A percentile compares a stretch with the other conserved stretches of the same genome.
Conservation (phyloP, 345 rosid species). For the Eucalyptus albens region DNA sequence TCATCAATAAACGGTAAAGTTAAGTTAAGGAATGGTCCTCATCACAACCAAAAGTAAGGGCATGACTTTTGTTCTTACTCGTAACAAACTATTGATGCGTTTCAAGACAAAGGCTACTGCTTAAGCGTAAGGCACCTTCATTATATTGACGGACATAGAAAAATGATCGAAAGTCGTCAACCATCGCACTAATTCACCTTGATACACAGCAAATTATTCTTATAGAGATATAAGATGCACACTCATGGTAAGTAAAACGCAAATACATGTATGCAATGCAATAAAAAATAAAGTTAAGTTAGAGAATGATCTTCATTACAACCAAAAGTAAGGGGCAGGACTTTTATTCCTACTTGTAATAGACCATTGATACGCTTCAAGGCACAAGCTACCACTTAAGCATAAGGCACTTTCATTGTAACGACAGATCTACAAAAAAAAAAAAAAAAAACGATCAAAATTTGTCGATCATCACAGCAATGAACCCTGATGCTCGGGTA, state of each 20-base stretch:
- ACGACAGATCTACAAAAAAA: not conserved
- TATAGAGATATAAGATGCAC: not conserved
- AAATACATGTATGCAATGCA: not conserved
- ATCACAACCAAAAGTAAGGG: not conserved
- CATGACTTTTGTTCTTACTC: not conserved
- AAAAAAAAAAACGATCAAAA: not conserved
- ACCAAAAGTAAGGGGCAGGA: not conserved
- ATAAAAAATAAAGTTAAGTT: not conserved
- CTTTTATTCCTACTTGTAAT: not conserved
- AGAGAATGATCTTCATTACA: not conserved
- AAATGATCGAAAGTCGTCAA: not conserved
- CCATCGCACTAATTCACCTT: not conserved
- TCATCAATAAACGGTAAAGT: not conserved
- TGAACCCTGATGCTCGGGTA: too few relatives aligned
- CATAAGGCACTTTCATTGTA: not conserved
- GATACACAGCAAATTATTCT: not conserved
- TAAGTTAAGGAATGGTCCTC: not conserved
- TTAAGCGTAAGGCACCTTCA: not conserved
- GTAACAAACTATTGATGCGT: not conserved
- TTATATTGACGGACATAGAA: not conserved
- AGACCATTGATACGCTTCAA: not conserved
- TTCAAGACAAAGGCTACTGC: not conserved
- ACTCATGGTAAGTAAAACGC: not conserved
- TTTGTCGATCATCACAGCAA: not conserved
- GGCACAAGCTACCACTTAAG: not conserved